Conservation (phyloP, 331 rosid genomes). For the Rhamnella rubrinervis region DNA sequence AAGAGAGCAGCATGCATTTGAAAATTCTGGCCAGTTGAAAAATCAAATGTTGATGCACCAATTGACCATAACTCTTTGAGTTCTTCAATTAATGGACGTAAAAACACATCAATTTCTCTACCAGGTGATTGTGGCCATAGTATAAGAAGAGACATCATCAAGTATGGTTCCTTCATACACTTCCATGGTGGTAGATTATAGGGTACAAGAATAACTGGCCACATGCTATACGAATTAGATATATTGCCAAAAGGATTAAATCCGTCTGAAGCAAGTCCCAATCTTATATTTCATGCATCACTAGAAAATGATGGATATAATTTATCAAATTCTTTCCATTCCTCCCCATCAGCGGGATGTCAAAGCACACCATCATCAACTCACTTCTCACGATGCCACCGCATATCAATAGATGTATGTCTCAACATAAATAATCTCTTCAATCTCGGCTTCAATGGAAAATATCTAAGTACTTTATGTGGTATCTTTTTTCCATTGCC, state of each 20-base stretch:
- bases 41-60: background rate
- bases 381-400: background rate
- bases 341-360: background rate
- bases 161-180: conserved; percentile 11
- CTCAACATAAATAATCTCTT: no score
- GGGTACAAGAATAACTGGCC: background rate
- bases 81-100: conserved; percentile 1
- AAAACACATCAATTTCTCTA: conserved; percentile 18
- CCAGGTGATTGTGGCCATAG: background rate
- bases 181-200: conserved; percentile 22
- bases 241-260: background rate
- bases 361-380: background rate
- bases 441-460: background rate
- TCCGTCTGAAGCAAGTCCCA: background rate
- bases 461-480: background rate
- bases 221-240: background rate
- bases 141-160: background rate
- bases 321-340: conserved; percentile 1
- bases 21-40: background rate
- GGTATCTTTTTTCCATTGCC: background rate
- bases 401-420: background rate
- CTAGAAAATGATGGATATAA: no score
- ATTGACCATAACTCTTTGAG: background rate
- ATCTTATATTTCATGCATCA: background rate
- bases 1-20: background rate